Conservation (phyloP, 2,329 filamentous ascomycete species). For the Paracoccidioides lutzii region DNA sequence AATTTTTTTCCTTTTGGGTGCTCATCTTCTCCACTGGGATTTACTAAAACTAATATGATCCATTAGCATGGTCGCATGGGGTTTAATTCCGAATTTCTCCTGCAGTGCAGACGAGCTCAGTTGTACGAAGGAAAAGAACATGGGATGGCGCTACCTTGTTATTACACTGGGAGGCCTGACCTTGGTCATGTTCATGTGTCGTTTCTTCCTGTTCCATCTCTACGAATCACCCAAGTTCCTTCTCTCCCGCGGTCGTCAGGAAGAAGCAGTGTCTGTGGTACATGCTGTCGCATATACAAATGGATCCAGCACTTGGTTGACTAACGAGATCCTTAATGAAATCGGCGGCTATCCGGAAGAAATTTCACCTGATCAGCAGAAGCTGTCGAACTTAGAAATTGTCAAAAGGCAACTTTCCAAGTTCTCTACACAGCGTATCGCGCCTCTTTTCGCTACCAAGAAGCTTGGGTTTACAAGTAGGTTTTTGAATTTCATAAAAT, state of each 20-base stretch:
- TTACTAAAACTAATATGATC: slow-evolving; percentile 1
- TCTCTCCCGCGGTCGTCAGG: slow-evolving; percentile 60
- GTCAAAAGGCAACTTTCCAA: slow-evolving; percentile 48
- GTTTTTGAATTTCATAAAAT: slow-evolving; percentile 5
- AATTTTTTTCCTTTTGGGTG: background rate
- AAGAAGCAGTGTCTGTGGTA: slow-evolving; percentile 66
- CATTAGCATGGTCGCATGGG: slow-evolving; percentile 52
- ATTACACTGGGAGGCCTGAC: slow-evolving; percentile 59
- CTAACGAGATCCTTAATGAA: slow-evolving; percentile 51
- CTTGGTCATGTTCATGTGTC: slow-evolving; percentile 62
- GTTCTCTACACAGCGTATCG: slow-evolving; percentile 55
- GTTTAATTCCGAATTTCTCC: slow-evolving; percentile 56
- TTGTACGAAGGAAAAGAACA: slow-evolving; percentile 43
- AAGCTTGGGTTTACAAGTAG: slow-evolving; percentile 37
- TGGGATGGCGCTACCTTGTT: slow-evolving; percentile 65
- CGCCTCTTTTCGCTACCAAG: slow-evolving; percentile 46
- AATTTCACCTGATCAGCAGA: slow-evolving; percentile 19
- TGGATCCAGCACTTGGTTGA: slow-evolving; percentile 57
- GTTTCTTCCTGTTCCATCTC: slow-evolving; percentile 68
- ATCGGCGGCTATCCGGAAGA: slow-evolving; percentile 37
- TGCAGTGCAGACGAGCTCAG: slow-evolving; percentile 24
- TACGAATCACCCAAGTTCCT: slow-evolving; percentile 80
- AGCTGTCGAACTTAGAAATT: slow-evolving; percentile 35
- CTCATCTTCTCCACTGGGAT: background rate
- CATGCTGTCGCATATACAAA: slow-evolving; percentile 67